Percentiles rank a stretch among this genome's conserved stretches.
phyloP scores from a whole-genome alignment of 2,329 filamentous ascomycete species.

The Fusarium beomiforme region DNA sequence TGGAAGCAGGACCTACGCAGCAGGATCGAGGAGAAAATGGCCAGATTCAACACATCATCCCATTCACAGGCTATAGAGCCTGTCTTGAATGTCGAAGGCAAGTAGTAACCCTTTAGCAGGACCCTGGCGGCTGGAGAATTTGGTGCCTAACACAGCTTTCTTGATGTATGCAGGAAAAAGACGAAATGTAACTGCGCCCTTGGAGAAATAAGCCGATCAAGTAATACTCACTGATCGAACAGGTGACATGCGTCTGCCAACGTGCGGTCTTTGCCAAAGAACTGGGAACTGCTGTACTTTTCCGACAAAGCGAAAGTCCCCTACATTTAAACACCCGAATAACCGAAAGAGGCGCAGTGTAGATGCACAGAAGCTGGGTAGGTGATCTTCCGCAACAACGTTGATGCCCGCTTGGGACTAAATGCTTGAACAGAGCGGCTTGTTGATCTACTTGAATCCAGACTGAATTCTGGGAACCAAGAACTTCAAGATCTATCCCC shows the following conservation, averaged over 20 bases:
- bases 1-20: too few relatives aligned
- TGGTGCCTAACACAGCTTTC: not conserved
- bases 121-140: not conserved
- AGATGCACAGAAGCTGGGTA: not conserved
- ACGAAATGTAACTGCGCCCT: not conserved
- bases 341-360: not conserved
- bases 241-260: not conserved
- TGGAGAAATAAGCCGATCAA: rapidly evolving
- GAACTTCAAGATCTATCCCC: not conserved
- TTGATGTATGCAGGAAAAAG: not conserved
- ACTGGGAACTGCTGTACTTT: not conserved
- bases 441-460: not conserved
- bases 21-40: too few relatives aligned
- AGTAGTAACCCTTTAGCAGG: not conserved
- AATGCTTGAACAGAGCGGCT: not conserved
- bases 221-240: not conserved
- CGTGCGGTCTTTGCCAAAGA: not conserved
- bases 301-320: not conserved
- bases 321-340: not conserved
- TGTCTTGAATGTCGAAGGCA: not conserved
- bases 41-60: not conserved
- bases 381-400: not conserved
- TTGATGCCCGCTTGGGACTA: not conserved
- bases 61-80: not conserved
- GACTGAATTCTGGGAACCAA: not conserved